Evolutionary conservation across 192 early-diverging fungal genomes (phyloP), one percentile per base, ranked within the genome.

Genomic region (Rhizophagus clarus): DNA sequence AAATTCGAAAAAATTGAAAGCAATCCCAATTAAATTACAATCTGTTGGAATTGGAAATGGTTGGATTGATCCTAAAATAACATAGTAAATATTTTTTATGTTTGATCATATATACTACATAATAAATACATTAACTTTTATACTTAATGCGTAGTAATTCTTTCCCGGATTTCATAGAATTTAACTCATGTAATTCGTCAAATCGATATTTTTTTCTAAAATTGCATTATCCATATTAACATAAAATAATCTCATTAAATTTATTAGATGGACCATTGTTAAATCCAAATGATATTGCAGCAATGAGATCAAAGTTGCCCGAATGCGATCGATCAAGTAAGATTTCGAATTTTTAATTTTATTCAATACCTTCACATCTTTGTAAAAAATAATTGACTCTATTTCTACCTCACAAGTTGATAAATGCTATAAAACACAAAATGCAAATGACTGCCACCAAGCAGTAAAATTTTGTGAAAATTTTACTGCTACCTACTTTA

Each of bases 31-130:
- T 24, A 85, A 84, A 10, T 70, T 90, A n/a, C 47, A 76, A 17
- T 86, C 85, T 10, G 82, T 90, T 42, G 89, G 87, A 8, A 87
- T 90, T 51, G 88, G 89, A 70, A 89, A 90, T 75, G 89, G 89
- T 2, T 10, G 89, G 82, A 84, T 86, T 32, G 89, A 90, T 79
- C 80, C n/a, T 83, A 78, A 12, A 71, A 83, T 56, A 82, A n/a
- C 9, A 90, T 90, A 79, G 87, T 80, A n/a, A 88, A 86, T 61
- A 20, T 61, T 15, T 17, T 56, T 83, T 4, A 40, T 2, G 3
- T 32, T 42, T 77, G 7, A n/a, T n/a, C n/a, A n/a, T n/a, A n/a
- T n/a, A n/a, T n/a, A n/a, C n/a, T n/a, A n/a, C n/a, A n/a, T n/a
- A n/a, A 34, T 34, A n/a, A n/a, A n/a, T n/a, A n/a, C n/a, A n/a